A percentile compares a stretch with the other conserved stretches of the same genome.
These are phyloP conservation scores for Tulasnella sp. DNA, from an alignment of 768 basidiomycete genomes.

Conservation along the genomic window DNA sequence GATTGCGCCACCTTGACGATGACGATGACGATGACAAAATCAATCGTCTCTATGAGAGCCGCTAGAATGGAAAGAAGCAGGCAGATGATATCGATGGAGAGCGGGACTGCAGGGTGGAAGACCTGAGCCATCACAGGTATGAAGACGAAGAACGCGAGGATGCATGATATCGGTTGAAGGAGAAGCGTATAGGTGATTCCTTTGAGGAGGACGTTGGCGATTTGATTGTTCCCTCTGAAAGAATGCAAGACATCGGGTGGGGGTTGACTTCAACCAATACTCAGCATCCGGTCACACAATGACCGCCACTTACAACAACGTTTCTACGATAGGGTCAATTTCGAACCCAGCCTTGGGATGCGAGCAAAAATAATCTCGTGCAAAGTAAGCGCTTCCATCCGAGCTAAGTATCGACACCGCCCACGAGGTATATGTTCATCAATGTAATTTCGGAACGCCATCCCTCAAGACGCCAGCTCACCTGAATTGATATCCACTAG, in stretches of 20 bases:
- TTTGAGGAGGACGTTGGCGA: constrained; percentile 40
- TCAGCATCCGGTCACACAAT: constrained; percentile 32
- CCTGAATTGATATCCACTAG: constrained; percentile 33
- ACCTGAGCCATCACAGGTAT: constrained; percentile 47
- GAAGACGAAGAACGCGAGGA: constrained; percentile 43
- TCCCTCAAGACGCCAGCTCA: neutral
- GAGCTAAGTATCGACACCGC: too few species aligned
- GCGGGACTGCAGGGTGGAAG: constrained; percentile 28
- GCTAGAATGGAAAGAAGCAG: constrained; percentile 49
- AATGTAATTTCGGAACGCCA: too few species aligned
- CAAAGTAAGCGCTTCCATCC: constrained; percentile 18
- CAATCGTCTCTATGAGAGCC: constrained; percentile 41
- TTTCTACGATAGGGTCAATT: constrained; percentile 35
- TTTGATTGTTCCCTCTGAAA: neutral
- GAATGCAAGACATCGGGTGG: too few species aligned
- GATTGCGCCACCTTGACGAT: constrained; percentile 42
- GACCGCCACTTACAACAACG: constrained; percentile 30
- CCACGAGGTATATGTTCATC: too few species aligned
- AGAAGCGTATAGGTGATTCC: constrained; percentile 41
- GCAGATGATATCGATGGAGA: constrained; percentile 33
- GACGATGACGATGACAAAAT: constrained; percentile 52
- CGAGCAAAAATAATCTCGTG: constrained; percentile 39
- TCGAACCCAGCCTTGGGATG: constrained; percentile 60
- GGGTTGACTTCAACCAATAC: neutral
- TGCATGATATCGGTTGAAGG: constrained; percentile 57